Evolutionary conservation across 352 stramenopile genomes (phyloP).

Genomic region (Globisporangium takayamanum): DNA sequence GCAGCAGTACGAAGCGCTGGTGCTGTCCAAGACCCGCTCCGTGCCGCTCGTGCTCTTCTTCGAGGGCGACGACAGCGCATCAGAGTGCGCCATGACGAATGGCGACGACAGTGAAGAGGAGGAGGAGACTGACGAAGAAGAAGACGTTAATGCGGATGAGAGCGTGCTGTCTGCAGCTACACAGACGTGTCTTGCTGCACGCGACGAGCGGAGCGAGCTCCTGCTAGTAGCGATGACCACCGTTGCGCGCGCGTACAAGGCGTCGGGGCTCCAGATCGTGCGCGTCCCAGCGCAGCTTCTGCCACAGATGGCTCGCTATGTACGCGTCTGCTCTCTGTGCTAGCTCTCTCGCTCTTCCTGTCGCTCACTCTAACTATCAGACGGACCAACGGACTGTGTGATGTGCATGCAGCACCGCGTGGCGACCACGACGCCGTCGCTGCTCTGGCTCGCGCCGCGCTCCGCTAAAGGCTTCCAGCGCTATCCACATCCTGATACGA

Average conservation of each 20-base stretch:
- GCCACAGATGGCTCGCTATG: slow-evolving; percentile 26
- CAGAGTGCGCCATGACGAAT: not conserved
- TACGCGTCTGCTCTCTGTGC: slow-evolving; percentile 11
- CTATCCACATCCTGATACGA: slow-evolving; percentile 42
- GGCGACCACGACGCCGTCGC: slow-evolving; percentile 26
- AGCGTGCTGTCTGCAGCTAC: not conserved
- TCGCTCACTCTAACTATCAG: not conserved
- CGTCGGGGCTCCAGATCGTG: slow-evolving; percentile 13
- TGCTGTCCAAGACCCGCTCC: slow-evolving; percentile 1
- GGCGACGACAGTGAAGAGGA: not conserved
- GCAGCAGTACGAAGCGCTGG: slow-evolving; percentile 7
- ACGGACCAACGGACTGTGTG: not conserved
- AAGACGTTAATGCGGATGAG: not conserved
- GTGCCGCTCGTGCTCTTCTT: slow-evolving; percentile 7
- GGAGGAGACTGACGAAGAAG: not conserved
- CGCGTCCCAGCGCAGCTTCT: slow-evolving; percentile 17
- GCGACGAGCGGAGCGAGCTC: not conserved
- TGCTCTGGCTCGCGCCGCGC: slow-evolving; percentile 49
- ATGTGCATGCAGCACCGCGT: slow-evolving; percentile 33
- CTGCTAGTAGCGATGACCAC: not conserved
- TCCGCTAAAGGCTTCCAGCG: slow-evolving; percentile 42
- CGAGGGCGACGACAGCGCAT: not conserved
- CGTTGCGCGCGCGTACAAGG: not conserved
- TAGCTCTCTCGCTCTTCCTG: not conserved
- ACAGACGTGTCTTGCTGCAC: not conserved